These are phyloP conservation scores for Clavispora fructus DNA, from an alignment of 805 yeast genomes.

Conservation along the genomic window DNA sequence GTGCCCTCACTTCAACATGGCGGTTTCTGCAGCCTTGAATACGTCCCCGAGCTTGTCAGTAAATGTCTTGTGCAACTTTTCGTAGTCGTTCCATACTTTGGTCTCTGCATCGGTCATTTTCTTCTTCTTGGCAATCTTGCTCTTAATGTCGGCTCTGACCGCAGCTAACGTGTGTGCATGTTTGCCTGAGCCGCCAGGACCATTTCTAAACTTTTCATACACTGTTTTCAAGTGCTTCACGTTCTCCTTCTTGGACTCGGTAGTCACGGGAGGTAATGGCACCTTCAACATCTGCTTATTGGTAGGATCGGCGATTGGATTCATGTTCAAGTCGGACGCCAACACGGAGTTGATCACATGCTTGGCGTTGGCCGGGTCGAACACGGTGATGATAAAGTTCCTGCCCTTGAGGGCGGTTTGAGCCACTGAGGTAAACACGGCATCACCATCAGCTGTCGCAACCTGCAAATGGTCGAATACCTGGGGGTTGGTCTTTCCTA, in stretches of 20 bases:
- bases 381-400: constrained; percentile 71
- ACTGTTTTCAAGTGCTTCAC: constrained; percentile 60
- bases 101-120: constrained; percentile 52
- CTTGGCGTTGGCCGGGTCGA: constrained; percentile 73
- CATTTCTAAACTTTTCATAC: constrained; percentile 57
- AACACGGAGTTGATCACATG: constrained; percentile 66
- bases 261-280: constrained; percentile 68
- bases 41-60: constrained; percentile 47
- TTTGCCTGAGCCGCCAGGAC: constrained; percentile 25
- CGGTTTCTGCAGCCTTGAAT: constrained; percentile 40
- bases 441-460: constrained; percentile 40
- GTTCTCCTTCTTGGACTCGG: constrained; percentile 55
- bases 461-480: constrained; percentile 60
- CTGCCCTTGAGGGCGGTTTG: constrained; percentile 68
- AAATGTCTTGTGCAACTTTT: constrained; percentile 64
- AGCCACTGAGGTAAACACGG: constrained; percentile 59
- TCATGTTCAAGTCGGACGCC: constrained; percentile 65
- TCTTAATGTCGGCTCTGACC: constrained; percentile 48
- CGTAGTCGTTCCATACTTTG: constrained; percentile 56
- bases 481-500: constrained; percentile 65
- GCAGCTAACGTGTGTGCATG: constrained; percentile 41
- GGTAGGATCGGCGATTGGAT: constrained; percentile 70
- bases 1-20: constrained; percentile 25
- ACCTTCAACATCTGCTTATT: constrained; percentile 71
- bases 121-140: constrained; percentile 41